phyloP scores from a whole-genome alignment of 2,329 filamentous ascomycete genomes.

The Ustulina deusta region DNA sequence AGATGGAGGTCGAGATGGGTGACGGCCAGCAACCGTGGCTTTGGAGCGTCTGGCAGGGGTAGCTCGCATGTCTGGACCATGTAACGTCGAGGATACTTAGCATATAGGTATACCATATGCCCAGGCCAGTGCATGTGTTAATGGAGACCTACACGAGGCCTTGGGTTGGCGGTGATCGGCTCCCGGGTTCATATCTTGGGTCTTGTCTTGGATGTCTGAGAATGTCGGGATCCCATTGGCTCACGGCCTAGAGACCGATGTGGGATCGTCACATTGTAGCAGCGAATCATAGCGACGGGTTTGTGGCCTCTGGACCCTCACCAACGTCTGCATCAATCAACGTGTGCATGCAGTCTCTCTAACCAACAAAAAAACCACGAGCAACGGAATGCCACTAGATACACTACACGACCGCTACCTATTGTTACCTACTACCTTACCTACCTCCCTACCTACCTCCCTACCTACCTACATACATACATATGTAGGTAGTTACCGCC shows the following conservation, averaged over 20 bases:
- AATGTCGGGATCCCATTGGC: slow-evolving; percentile 17
- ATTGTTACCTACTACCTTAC: slow-evolving; percentile 4
- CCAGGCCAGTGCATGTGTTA: too few species aligned
- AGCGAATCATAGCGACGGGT: slow-evolving; percentile 29
- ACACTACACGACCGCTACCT: neutral
- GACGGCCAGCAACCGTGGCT: too few species aligned
- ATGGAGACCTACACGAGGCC: too few species aligned
- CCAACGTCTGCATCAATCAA: slow-evolving; percentile 8
- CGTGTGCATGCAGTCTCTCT: slow-evolving; percentile 19
- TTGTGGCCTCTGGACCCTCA: slow-evolving; percentile 21
- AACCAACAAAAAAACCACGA: slow-evolving; percentile 27
- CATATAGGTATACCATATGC: too few species aligned
- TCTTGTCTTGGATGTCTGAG: slow-evolving; percentile 6
- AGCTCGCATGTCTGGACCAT: too few species aligned
- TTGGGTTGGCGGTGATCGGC: slow-evolving; percentile 25
- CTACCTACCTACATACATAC: neutral
- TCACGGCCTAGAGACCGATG: slow-evolving; percentile 24
- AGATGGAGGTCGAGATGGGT: too few species aligned
- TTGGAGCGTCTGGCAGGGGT: too few species aligned
- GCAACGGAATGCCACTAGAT: neutral
- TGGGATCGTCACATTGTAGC: slow-evolving; percentile 32
- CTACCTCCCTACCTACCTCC: neutral
- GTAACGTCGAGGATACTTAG: too few species aligned
- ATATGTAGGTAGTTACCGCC: too few species aligned
- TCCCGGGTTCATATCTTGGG: slow-evolving; percentile 25